phyloP scores from a whole-genome alignment of 2,329 filamentous ascomycete species.

The Colletotrichum sp. region DNA sequence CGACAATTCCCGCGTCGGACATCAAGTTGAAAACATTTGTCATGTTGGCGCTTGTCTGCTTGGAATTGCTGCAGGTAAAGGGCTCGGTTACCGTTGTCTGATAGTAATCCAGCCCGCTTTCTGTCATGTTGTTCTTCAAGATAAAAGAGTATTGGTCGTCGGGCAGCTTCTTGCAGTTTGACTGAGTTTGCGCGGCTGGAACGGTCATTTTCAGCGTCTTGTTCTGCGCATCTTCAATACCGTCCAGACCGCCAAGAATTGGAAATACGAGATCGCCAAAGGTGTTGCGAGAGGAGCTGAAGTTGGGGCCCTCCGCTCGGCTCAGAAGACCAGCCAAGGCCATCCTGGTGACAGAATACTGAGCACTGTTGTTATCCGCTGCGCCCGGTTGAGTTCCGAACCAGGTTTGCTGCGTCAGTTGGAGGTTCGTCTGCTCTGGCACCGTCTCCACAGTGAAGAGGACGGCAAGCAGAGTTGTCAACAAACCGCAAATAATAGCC shows the following conservation, averaged over 20 bases:
- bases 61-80: neutral
- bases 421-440: neutral
- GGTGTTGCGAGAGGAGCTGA: neutral
- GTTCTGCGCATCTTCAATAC: neutral
- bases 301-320: neutral
- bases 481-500: neutral
- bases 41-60: neutral
- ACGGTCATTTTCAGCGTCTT: neutral
- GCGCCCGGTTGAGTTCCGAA: neutral
- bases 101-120: neutral
- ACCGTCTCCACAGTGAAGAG: neutral
- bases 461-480: neutral
- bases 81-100: neutral
- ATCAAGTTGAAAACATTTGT: neutral
- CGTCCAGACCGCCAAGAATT: neutral
- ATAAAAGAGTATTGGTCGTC: neutral
- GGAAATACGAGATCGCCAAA: neutral
- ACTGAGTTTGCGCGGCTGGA: neutral
- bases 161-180: neutral
- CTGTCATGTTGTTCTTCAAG: neutral
- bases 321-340: neutral
- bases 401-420: neutral
- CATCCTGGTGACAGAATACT: neutral
- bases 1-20: neutral
- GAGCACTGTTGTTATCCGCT: neutral